Conservation (phyloP, 1,284 basidiomycete species). For the Coriolopsis trogii region DNA sequence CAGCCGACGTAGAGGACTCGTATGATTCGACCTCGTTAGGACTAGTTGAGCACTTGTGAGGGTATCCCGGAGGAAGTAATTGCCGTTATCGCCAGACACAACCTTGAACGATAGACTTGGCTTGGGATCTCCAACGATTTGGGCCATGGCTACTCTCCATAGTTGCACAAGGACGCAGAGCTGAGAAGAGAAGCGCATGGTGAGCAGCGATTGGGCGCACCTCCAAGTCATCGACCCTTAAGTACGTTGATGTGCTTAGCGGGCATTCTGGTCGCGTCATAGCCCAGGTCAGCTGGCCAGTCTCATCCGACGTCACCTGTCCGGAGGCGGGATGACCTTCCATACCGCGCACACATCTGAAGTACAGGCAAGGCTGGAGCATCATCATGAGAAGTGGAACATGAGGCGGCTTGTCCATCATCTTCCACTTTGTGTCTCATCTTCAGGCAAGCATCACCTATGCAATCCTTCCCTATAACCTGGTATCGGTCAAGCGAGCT, state of each 20-base stretch:
- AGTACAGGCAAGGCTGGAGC: no score
- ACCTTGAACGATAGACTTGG: conserved; percentile 25
- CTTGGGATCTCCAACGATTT: conserved; percentile 1
- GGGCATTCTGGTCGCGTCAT: conserved; percentile 1
- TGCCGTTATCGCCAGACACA: conserved; percentile 40
- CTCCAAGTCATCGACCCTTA: no score
- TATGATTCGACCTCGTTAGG: conserved; percentile 35
- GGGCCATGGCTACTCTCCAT: neutral
- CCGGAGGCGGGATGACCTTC: no score
- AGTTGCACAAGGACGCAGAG: neutral
- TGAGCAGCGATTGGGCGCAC: no score
- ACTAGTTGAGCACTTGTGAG: conserved; percentile 42
- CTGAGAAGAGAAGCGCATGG: neutral
- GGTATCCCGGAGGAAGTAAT: conserved; percentile 45
- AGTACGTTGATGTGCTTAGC: no score
- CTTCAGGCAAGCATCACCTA: no score
- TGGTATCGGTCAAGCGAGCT: no score
- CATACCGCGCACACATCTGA: no score
- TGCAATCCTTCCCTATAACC: no score
- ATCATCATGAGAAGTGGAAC: no score
- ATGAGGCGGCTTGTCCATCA: no score
- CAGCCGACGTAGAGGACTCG: conserved; percentile 31
- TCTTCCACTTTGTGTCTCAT: no score
- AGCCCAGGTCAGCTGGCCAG: conserved; percentile 4
- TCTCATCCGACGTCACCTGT: neutral